These are phyloP conservation scores for Candida krabiensis DNA, from an alignment of 805 yeast genomes.

Conservation along the genomic window DNA sequence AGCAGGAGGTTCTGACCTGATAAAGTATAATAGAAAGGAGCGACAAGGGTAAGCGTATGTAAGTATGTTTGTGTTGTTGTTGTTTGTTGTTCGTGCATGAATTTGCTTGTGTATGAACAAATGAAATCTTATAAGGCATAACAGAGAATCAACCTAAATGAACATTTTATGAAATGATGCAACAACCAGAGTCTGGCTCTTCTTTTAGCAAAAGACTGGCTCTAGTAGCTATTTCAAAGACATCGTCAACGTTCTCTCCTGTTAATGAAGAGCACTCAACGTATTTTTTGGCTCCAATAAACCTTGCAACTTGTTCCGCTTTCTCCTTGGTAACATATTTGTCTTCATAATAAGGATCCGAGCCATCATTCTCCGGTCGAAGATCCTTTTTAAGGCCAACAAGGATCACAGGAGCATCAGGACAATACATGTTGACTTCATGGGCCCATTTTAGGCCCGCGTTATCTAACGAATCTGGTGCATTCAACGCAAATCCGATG, in stretches of 20 bases:
- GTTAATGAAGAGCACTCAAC: constrained; percentile 89
- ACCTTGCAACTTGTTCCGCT: constrained; percentile 71
- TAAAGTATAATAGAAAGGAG: constrained; percentile 3
- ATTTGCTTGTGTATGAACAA: too few relatives aligned
- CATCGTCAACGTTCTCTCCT: constrained; percentile 94
- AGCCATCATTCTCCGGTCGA: constrained; percentile 42
- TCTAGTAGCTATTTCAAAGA: constrained; percentile 88
- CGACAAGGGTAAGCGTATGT: constrained; percentile 6
- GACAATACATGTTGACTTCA: constrained; percentile 80
- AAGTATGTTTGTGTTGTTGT: too few relatives aligned
- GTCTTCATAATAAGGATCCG: constrained; percentile 33
- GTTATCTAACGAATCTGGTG: constrained; percentile 80
- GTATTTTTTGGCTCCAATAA: constrained; percentile 80
- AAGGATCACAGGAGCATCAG: constrained; percentile 71
- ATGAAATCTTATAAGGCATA: too few relatives aligned
- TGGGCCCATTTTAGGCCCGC: constrained; percentile 85
- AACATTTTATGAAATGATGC: constrained; percentile 32
- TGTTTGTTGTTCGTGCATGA: too few relatives aligned
- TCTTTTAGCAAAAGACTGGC: constrained; percentile 65
- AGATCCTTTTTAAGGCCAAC: constrained; percentile 87
- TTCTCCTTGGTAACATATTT: constrained; percentile 53
- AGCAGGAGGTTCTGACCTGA: too few relatives aligned
- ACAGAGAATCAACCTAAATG: too few relatives aligned
- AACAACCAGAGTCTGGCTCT: constrained; percentile 44
- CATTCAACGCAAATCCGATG: constrained; percentile 83